These are phyloP conservation scores for Strobilomyces echinocephalus DNA, from an alignment of 768 basidiomycete species.

Conservation along the genomic window DNA sequence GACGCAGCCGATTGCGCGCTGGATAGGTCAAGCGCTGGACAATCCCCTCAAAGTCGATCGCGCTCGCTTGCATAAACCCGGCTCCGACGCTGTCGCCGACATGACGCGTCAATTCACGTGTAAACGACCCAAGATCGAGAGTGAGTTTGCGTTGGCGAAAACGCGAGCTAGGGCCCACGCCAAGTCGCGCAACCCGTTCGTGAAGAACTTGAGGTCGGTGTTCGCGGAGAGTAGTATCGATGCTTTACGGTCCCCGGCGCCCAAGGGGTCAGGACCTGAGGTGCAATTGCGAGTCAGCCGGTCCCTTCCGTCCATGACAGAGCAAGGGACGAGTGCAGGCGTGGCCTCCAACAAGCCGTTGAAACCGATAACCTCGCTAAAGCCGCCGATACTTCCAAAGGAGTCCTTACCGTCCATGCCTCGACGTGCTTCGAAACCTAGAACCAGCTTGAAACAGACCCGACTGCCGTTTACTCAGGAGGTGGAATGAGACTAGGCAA, in stretches of 20 bases:
- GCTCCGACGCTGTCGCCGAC: slow-evolving; percentile 16
- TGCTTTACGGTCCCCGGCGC: not conserved
- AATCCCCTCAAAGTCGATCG: slow-evolving; percentile 18
- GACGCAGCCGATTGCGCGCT: not conserved
- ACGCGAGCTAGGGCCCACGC: not conserved
- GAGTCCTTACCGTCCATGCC: slow-evolving; percentile 13
- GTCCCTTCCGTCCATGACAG: slow-evolving; percentile 7
- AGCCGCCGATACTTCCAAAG: slow-evolving; percentile 27
- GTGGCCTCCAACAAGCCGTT: slow-evolving; percentile 11
- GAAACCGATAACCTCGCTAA: slow-evolving; percentile 29
- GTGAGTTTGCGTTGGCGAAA: slow-evolving; percentile 18
- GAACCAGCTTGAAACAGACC: slow-evolving; percentile 15
- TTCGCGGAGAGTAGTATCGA: slow-evolving; percentile 14
- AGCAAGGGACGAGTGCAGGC: not conserved
- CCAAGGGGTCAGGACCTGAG: not conserved
- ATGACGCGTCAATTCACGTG: slow-evolving; percentile 19
- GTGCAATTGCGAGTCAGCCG: slow-evolving; percentile 1
- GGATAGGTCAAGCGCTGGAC: slow-evolving; percentile 5
- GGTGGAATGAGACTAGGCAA: not conserved
- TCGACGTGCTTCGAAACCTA: slow-evolving; percentile 4
- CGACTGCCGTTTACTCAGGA: slow-evolving; percentile 17
- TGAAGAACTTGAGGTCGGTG: slow-evolving; percentile 10
- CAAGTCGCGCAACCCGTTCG: slow-evolving; percentile 23
- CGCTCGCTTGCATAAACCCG: slow-evolving; percentile 24
- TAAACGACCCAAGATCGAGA: slow-evolving; percentile 22